Conservation (phyloP, 192 early-diverging fungal genomes). For the Physocladia obscura region DNA sequence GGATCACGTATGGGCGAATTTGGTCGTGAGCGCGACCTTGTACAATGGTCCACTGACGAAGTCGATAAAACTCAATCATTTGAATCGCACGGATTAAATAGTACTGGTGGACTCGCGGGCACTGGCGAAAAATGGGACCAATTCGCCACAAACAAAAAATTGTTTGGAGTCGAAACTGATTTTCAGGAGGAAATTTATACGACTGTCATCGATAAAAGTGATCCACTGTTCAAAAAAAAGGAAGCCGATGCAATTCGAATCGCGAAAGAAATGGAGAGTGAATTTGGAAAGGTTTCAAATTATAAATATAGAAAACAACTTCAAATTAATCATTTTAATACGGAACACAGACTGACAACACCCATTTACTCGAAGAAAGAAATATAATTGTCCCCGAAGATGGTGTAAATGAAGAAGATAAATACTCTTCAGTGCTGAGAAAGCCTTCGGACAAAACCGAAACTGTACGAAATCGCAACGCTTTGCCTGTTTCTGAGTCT, state of each 20-base stretch:
- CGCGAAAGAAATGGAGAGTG: slow-evolving; percentile 87
- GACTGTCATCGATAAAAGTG: slow-evolving; percentile 81
- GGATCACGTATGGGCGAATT: slow-evolving; percentile 60
- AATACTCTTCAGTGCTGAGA: slow-evolving; percentile 69
- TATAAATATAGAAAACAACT: not conserved
- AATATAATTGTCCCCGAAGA: slow-evolving; percentile 56
- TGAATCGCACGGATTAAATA: slow-evolving; percentile 5
- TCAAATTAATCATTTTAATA: not conserved
- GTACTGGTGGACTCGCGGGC: slow-evolving; percentile 3
- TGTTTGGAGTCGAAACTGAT: slow-evolving; percentile 94
- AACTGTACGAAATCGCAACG: no score
- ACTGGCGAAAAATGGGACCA: slow-evolving; percentile 82
- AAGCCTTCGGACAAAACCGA: no score
- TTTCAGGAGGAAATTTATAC: slow-evolving; percentile 97
- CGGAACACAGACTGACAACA: slow-evolving; percentile 60
- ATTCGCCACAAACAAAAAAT: slow-evolving; percentile 87
- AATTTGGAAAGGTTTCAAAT: slow-evolving; percentile 19
- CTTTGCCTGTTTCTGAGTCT: no score
- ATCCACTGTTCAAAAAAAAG: slow-evolving; percentile 79
- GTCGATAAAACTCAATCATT: slow-evolving; percentile 41
- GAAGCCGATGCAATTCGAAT: slow-evolving; percentile 85
- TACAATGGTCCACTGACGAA: slow-evolving; percentile 79
- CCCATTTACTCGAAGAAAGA: slow-evolving; percentile 91
- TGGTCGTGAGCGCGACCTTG: slow-evolving; percentile 72
- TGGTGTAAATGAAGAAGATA: slow-evolving; percentile 87